Conservation (phyloP, 371 early-diverging fungal species). For the Rhizopus arrhizus region DNA sequence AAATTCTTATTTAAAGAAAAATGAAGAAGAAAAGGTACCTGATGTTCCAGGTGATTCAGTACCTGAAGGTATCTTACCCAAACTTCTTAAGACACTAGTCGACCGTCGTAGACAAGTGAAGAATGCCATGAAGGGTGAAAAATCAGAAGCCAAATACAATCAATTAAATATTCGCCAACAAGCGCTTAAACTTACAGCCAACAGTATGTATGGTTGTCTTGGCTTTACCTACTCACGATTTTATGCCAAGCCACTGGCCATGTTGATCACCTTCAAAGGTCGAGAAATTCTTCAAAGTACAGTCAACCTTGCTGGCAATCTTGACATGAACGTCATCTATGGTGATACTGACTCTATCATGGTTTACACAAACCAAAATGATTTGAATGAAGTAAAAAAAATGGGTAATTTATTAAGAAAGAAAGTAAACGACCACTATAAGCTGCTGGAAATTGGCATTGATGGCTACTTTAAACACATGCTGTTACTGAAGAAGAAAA, state of each 20-base stretch:
- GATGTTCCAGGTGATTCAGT: slow-evolving; percentile 70
- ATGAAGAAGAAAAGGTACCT: slow-evolving; percentile 70
- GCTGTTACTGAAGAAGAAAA: slow-evolving; percentile 97
- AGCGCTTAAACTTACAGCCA: slow-evolving; percentile 98
- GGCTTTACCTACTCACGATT: slow-evolving; percentile 93
- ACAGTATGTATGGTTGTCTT: slow-evolving; percentile 99
- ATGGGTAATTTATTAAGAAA: slow-evolving; percentile 78
- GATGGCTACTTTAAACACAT: slow-evolving; percentile 93
- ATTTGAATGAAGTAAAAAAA: slow-evolving; percentile 66
- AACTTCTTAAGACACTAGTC: slow-evolving; percentile 87
- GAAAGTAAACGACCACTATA: slow-evolving; percentile 88
- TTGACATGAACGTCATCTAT: slow-evolving; percentile 92
- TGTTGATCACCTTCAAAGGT: slow-evolving; percentile 95
- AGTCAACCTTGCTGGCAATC: slow-evolving; percentile 76
- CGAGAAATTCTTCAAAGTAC: slow-evolving; percentile 93
- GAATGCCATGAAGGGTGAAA: slow-evolving; percentile 73
- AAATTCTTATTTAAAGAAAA: slow-evolving; percentile 5
- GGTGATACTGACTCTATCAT: slow-evolving; percentile 99
- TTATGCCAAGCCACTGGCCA: slow-evolving; percentile 93
- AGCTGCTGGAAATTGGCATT: slow-evolving; percentile 92
- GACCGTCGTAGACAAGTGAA: slow-evolving; percentile 92
- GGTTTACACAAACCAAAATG: slow-evolving; percentile 86
- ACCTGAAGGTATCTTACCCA: slow-evolving; percentile 86
- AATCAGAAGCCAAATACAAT: not conserved
- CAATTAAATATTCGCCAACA: slow-evolving; percentile 88